Evolutionary conservation across 768 basidiomycete genomes (phyloP).

Genomic region (Tylopilus balloui): DNA sequence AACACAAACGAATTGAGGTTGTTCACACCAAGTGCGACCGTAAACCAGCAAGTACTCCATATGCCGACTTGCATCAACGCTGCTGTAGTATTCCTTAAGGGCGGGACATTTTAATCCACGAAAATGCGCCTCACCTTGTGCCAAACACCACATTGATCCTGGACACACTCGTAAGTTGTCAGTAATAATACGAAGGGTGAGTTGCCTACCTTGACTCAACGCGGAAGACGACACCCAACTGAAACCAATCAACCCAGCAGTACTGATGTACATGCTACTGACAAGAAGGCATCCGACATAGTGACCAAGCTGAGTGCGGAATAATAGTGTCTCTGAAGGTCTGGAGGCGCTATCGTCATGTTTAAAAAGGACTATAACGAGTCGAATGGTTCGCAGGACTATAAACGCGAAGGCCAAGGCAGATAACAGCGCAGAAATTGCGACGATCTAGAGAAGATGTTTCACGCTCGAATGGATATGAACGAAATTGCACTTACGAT

Average conservation of each 20-base stretch:
- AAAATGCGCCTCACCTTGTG: conserved; percentile 48
- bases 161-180: conserved; percentile 3
- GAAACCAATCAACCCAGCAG: conserved; percentile 52
- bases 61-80: conserved; percentile 58
- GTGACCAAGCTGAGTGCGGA: conserved; percentile 66
- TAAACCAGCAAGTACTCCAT: conserved; percentile 61
- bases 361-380: conserved; percentile 37
- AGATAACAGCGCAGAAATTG: conserved; percentile 52
- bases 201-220: conserved; percentile 44
- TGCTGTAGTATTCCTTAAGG: conserved; percentile 33
- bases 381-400: conserved; percentile 43
- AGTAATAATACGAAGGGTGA: neutral
- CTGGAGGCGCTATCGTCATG: conserved; percentile 27
- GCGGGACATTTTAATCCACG: neutral
- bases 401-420: conserved; percentile 50
- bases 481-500: conserved; percentile 17
- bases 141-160: conserved; percentile 54
- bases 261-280: conserved; percentile 50
- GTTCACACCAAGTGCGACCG: conserved; percentile 58
- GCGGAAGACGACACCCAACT: conserved; percentile 44
- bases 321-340: conserved; percentile 52
- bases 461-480: neutral
- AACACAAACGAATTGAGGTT: conserved; percentile 65
- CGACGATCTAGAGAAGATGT: conserved; percentile 35
- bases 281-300: conserved; percentile 63